These are phyloP conservation scores for Arabidopsis hybrid DNA, from an alignment of 441 rosid genomes.

Conservation along the genomic window DNA sequence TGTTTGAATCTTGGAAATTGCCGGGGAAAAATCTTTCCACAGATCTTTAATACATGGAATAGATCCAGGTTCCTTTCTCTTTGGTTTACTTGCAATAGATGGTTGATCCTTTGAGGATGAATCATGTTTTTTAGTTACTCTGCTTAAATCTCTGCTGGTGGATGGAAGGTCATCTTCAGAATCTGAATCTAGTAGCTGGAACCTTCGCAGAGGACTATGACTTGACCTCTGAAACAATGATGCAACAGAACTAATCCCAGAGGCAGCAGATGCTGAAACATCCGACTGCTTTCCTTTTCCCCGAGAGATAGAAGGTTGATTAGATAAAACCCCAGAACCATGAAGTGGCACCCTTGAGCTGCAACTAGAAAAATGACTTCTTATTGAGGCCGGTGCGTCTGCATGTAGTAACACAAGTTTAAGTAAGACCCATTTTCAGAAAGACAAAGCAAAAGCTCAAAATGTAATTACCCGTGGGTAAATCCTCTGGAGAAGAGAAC, in stretches of 20 bases:
- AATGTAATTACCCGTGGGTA: slow-evolving; percentile 46
- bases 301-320: slow-evolving; percentile 49
- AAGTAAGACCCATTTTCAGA: neutral
- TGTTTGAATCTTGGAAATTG: slow-evolving; percentile 58
- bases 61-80: slow-evolving; percentile 42
- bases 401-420: slow-evolving; percentile 35
- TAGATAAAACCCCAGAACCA: slow-evolving; percentile 51
- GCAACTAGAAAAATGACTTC: slow-evolving; percentile 59
- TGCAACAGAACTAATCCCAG: slow-evolving; percentile 48
- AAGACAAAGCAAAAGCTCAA: slow-evolving; percentile 9
- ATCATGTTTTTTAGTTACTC: slow-evolving; percentile 44
- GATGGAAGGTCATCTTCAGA: slow-evolving; percentile 59
- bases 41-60: slow-evolving; percentile 51
- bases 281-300: slow-evolving; percentile 48
- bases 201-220: slow-evolving; percentile 82
- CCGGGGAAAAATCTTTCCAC: slow-evolving; percentile 74
- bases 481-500: slow-evolving; percentile 74
- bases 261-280: slow-evolving; percentile 50
- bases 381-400: slow-evolving; percentile 55
- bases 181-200: slow-evolving; percentile 81
- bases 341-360: slow-evolving; percentile 68
- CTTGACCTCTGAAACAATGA: slow-evolving; percentile 60
- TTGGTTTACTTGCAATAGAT: slow-evolving; percentile 45
- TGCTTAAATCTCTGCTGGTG: slow-evolving; percentile 31
- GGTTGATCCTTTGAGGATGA: slow-evolving; percentile 40